These are phyloP conservation scores for Termitomyces sp. DNA, from an alignment of 1,284 basidiomycete species.

Conservation along the genomic window DNA sequence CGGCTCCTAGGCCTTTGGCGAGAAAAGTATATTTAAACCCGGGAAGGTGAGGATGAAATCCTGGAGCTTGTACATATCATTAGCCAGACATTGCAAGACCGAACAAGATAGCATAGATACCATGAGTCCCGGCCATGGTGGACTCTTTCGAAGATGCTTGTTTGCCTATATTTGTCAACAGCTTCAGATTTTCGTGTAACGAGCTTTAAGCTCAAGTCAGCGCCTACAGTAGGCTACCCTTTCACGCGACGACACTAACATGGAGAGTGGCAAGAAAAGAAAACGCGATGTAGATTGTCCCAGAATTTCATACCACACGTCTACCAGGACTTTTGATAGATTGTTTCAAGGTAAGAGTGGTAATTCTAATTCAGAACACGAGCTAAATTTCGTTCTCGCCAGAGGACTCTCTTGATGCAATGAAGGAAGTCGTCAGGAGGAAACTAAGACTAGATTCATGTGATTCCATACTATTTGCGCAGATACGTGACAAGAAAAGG, in stretches of 20 bases:
- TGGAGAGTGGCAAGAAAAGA: conserved; percentile 38
- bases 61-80: conserved; percentile 40
- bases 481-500: conserved; percentile 45
- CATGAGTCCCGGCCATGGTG: conserved; percentile 33
- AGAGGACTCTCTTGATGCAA: conserved; percentile 58
- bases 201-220: conserved; percentile 4
- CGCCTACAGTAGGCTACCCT: neutral
- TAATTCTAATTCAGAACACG: neutral
- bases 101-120: conserved; percentile 19
- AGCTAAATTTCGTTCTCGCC: conserved; percentile 7
- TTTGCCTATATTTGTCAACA: conserved; percentile 13
- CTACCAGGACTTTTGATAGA: conserved; percentile 50
- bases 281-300: conserved; percentile 41
- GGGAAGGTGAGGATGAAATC: conserved; percentile 83
- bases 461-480: conserved; percentile 43
- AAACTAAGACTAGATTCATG: conserved; percentile 50
- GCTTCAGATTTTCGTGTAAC: conserved; percentile 4
- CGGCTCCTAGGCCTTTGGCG: conserved; percentile 81
- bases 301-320: conserved; percentile 52
- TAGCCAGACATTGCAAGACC: conserved; percentile 5
- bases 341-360: conserved; percentile 53
- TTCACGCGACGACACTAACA: conserved; percentile 20
- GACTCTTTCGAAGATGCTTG: conserved; percentile 4
- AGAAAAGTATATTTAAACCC: conserved; percentile 73
- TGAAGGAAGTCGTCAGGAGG: conserved; percentile 49